Evolutionary conservation across 768 basidiomycete genomes (phyloP).

Genomic region (Piloderma croceum): DNA sequence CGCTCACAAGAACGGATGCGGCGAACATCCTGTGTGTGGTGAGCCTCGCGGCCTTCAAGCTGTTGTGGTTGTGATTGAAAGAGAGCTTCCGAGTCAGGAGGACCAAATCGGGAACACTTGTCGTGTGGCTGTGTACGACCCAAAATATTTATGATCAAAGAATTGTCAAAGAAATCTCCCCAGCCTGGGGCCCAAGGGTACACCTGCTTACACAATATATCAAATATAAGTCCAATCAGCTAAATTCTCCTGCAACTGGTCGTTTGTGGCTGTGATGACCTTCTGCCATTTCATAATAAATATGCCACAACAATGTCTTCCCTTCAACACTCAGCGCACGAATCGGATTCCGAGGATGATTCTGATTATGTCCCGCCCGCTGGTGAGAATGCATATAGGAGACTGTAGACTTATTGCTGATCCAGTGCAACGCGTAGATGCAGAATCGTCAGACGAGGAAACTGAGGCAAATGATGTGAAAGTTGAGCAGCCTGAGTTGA

Average conservation of each 20-base stretch:
- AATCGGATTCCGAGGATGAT: conserved; percentile 64
- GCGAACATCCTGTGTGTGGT: conserved; percentile 43
- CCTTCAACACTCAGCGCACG: conserved; percentile 12
- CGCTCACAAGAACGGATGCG: conserved; percentile 50
- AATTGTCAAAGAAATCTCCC: no score
- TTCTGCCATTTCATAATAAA: no score
- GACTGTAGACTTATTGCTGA: not conserved
- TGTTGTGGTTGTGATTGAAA: conserved; percentile 24
- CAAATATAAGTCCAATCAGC: no score
- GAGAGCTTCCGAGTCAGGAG: no score
- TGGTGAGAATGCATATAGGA: conserved; percentile 3
- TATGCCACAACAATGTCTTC: no score
- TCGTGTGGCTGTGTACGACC: no score
- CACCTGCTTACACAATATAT: no score
- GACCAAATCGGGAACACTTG: no score
- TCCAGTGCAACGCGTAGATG: conserved; percentile 21
- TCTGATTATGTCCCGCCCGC: conserved; percentile 61
- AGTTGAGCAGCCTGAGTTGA: conserved; percentile 17
- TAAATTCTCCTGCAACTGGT: no score
- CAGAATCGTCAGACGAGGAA: conserved; percentile 29
- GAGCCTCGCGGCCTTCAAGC: conserved; percentile 68
- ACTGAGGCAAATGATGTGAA: conserved; percentile 32
- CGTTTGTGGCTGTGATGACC: no score
- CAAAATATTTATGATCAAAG: no score
- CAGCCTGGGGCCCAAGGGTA: no score